Evolutionary conservation across 441 rosid genomes (phyloP).

Genomic region (Aquilaria agallochum): DNA sequence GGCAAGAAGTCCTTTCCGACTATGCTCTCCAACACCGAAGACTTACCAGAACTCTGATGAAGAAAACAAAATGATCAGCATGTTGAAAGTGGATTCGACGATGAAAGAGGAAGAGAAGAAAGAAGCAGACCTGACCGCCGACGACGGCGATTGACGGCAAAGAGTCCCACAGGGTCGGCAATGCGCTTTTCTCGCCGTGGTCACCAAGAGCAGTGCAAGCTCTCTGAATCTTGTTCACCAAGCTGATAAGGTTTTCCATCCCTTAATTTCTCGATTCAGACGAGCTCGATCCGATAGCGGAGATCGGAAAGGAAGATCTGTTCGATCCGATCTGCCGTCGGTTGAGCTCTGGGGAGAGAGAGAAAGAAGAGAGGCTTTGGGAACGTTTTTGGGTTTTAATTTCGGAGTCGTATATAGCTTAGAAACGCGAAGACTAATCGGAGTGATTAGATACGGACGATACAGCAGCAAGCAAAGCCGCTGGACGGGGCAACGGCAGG

Average conservation of each 20-base stretch:
- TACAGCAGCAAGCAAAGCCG: constrained; percentile 5
- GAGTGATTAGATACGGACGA: not conserved
- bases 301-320: constrained; percentile 17
- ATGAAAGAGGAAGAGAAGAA: not conserved
- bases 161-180: constrained; percentile 98
- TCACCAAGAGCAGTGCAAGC: constrained; percentile 99
- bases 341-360: not conserved
- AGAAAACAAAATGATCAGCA: not conserved
- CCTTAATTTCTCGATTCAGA: constrained; percentile 26
- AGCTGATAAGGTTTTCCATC: constrained; percentile 91
- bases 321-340: not conserved
- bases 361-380: not conserved
- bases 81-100: constrained; percentile 1
- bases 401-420: not conserved
- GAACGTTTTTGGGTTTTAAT: constrained; percentile 4
- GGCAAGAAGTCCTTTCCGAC: constrained; percentile 97
- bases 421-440: constrained; percentile 4
- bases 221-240: constrained; percentile 96
- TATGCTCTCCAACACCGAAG: constrained; percentile 93
- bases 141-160: constrained; percentile 96
- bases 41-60: constrained; percentile 93
- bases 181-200: constrained; percentile 84
- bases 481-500: not conserved
- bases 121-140: constrained; percentile 84
- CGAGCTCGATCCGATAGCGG: constrained; percentile 41